A percentile compares a stretch with the other conserved stretches of the same genome.
phyloP scores from a whole-genome alignment of 1,284 basidiomycete genomes.

The Melampsora allii-populina region DNA sequence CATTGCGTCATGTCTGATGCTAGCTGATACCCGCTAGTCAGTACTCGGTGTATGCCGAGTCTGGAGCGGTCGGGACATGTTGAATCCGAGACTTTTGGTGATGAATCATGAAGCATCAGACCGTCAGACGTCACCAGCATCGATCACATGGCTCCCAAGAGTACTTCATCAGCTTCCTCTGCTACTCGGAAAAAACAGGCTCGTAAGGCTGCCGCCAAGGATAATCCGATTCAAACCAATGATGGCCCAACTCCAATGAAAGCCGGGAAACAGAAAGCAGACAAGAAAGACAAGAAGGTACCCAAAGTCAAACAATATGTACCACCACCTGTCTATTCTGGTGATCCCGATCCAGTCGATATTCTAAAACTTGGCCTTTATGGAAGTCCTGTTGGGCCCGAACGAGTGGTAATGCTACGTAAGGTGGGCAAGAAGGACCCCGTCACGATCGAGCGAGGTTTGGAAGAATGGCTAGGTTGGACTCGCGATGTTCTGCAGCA shows the following conservation, averaged over 20 bases:
- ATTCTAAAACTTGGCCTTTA: constrained; percentile 32
- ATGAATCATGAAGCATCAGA: too few relatives aligned
- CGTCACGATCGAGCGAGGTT: constrained; percentile 38
- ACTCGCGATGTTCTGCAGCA: constrained; percentile 1
- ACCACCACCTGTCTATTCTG: constrained; percentile 35
- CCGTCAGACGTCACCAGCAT: neutral
- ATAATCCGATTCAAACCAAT: constrained; percentile 4
- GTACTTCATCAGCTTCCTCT: constrained; percentile 37
- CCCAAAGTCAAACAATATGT: constrained; percentile 40
- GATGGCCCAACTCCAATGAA: constrained; percentile 4
- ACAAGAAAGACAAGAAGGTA: constrained; percentile 26
- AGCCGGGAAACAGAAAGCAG: constrained; percentile 14
- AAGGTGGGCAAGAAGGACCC: constrained; percentile 43
- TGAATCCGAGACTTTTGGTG: too few relatives aligned
- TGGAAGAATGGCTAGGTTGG: constrained; percentile 42
- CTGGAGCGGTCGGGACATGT: too few relatives aligned
- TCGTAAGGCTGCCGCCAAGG: constrained; percentile 14
- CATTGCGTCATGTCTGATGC: too few relatives aligned
- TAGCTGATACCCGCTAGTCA: too few relatives aligned
- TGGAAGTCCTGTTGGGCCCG: constrained; percentile 28
- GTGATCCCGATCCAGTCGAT: constrained; percentile 42
- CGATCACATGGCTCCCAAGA: constrained; percentile 36
- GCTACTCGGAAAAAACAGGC: constrained; percentile 43
- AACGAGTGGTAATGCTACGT: constrained; percentile 23
- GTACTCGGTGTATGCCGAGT: too few relatives aligned